phyloP scores from a whole-genome alignment of 306 rosid genomes.

The Psophocarpus tetragonolobus region DNA sequence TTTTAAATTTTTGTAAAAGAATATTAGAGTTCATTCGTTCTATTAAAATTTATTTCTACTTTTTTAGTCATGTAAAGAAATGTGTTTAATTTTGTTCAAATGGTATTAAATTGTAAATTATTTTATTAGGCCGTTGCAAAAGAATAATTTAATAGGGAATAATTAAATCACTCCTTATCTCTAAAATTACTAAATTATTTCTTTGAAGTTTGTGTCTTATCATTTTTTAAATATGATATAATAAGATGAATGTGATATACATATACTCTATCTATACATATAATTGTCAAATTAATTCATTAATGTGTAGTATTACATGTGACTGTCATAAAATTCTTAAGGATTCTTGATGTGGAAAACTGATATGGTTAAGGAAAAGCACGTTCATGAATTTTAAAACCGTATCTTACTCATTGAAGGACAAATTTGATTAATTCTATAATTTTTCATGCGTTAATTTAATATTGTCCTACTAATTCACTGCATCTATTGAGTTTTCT shows the following conservation, averaged over 20 bases:
- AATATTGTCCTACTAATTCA: neutral
- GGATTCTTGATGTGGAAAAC: neutral
- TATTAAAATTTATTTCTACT: too few species aligned
- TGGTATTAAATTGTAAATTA: too few species aligned
- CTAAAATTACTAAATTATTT: neutral
- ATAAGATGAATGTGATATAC: neutral
- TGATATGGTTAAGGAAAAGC: neutral
- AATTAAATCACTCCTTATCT: neutral
- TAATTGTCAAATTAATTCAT: neutral
- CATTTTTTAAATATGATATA: neutral
- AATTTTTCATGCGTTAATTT: neutral
- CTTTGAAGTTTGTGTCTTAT: neutral
- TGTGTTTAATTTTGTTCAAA: neutral
- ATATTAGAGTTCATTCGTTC: too few species aligned
- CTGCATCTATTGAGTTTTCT: neutral
- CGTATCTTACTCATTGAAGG: neutral
- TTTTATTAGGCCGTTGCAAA: neutral
- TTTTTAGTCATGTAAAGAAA: too few species aligned
- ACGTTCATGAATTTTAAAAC: neutral
- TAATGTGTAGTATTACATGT: neutral
- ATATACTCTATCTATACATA: neutral
- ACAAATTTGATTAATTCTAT: neutral
- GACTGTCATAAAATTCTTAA: neutral
- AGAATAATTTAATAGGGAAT: neutral
- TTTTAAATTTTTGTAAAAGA: too few species aligned